These are phyloP conservation scores for Aspergillus sparsus DNA, from an alignment of 495 filamentous ascomycete genomes.

Conservation along the genomic window DNA sequence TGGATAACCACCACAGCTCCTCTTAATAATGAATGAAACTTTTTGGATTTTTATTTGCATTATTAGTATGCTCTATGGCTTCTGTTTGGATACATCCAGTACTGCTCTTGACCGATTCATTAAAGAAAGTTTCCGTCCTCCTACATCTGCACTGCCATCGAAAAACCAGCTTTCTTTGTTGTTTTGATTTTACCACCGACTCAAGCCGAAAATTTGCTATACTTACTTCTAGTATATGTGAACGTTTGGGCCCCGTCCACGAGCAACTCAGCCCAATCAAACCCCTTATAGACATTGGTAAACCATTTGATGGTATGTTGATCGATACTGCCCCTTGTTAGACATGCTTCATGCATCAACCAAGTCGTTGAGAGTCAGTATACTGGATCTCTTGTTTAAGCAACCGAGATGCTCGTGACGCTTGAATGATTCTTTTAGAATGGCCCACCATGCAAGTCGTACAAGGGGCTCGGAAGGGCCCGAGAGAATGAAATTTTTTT, in stretches of 20 bases:
- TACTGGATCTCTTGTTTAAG: constrained; percentile 6
- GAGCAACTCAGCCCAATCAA: background rate
- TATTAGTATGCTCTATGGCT: too few relatives aligned
- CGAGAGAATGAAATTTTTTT: constrained; percentile 8
- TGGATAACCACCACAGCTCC: too few relatives aligned
- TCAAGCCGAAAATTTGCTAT: background rate
- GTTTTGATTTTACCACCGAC: background rate
- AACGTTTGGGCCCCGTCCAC: background rate
- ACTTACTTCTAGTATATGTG: background rate
- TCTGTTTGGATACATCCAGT: background rate
- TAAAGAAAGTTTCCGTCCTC: background rate
- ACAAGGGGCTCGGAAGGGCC: constrained; percentile 25
- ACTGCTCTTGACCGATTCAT: background rate
- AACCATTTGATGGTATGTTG: constrained; percentile 4
- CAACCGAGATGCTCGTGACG: constrained; percentile 22
- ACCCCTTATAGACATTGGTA: too few relatives aligned
- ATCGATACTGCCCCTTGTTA: background rate
- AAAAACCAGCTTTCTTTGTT: background rate
- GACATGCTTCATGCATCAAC: constrained; percentile 9
- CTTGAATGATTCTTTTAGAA: constrained; percentile 17
- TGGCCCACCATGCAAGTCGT: constrained; percentile 29
- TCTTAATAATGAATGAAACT: too few relatives aligned
- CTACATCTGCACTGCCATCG: background rate
- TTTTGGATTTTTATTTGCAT: background rate
- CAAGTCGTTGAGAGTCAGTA: background rate